A percentile compares a stretch with the other conserved stretches of the same genome.
Conservation (phyloP, 2,329 filamentous ascomycete species). For the Penicillium sp. region DNA sequence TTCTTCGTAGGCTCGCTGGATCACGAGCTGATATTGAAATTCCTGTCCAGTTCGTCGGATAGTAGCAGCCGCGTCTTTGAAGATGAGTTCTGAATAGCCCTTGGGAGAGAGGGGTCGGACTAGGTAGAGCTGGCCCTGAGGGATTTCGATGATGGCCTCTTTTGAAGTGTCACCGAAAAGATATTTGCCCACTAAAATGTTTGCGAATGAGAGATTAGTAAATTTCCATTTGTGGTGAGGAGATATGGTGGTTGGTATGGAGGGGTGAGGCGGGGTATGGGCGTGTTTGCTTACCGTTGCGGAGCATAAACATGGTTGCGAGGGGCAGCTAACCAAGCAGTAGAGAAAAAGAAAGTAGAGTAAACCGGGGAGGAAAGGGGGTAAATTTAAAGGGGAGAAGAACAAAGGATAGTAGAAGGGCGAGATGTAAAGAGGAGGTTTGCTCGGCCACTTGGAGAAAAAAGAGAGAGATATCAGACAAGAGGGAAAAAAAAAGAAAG, state of each 20-base stretch:
- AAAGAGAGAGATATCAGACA: conserved; percentile 7
- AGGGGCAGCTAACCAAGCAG: conserved; percentile 31
- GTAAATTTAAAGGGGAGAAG: conserved; percentile 6
- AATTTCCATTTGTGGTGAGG: background rate
- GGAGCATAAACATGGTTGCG: conserved; percentile 60
- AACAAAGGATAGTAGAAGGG: conserved; percentile 7
- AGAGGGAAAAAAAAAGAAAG: conserved; percentile 5
- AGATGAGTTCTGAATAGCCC: conserved; percentile 97
- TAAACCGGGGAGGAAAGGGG: background rate
- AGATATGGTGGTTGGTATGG: conserved; percentile 19
- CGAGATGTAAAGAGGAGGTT: conserved; percentile 1
- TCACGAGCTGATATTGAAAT: conserved; percentile 94
- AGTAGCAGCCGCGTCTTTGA: conserved; percentile 91
- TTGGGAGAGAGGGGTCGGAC: conserved; percentile 94
- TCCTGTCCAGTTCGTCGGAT: conserved; percentile 93
- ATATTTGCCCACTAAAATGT: conserved; percentile 76
- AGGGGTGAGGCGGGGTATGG: conserved; percentile 30
- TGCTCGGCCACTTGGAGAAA: conserved; percentile 2
- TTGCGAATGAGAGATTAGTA: background rate
- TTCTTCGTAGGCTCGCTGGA: conserved; percentile 96
- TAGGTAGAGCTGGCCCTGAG: conserved; percentile 95
- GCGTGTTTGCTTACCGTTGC: conserved; percentile 53
- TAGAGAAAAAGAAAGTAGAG: conserved; percentile 4
- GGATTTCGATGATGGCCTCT: conserved; percentile 90
- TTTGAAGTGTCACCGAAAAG: conserved; percentile 88